Base-by-base conservation (phyloP, 495 filamentous ascomycete genomes). In the Aspergillus asperescens region DNA sequence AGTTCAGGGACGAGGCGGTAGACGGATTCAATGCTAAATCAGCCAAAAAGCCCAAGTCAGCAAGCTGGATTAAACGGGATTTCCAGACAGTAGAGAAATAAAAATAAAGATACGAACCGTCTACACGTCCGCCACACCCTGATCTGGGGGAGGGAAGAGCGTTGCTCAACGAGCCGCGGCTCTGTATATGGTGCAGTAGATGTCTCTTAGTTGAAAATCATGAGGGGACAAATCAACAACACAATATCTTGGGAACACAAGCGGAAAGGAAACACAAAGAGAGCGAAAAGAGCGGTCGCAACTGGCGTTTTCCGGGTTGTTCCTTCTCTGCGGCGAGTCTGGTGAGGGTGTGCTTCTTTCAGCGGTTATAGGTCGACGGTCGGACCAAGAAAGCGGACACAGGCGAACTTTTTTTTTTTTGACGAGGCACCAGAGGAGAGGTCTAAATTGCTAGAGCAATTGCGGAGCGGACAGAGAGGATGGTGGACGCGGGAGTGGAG, bases 121-220 rank as follows among this genome's bases (percentile, higher is more conserved):
- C 73, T 69, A 74, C 69, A 57, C 60, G 67, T 71, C 68, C 73
- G 52, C 65, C 62, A 64, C 53, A 62, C 56, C 70, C 69, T 72
- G 66, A 75, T 62, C 60, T 70, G 70, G 69, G 68, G 55, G 48
- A 44, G 50, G 43, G 47, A 62, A 65, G 70, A 71, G 69, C 66
- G 66, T 59, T 66, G 70, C 68, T 73, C 69, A 59, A 56, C 55
- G 69, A 74, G 71, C 70, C 60, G 63, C 61, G 57, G 69, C 73
- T 76, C 71, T 67, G 38, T 57, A 37, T 54, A 67, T 48, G 48
- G 58, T 48, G 58, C 56, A 62, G 59, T 28, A 52, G 61, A 54
- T 56, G 60, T 65, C 65, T 70, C 67, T 63, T 74, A 74, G 61
- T 70, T 70, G 65, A 69, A 71, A 65, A 65, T 65, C 72, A 75